Percentiles rank a stretch among this genome's conserved stretches.
Evolutionary conservation across 805 yeast genomes (phyloP).

Genomic region (Barnettozyma sp.): DNA sequence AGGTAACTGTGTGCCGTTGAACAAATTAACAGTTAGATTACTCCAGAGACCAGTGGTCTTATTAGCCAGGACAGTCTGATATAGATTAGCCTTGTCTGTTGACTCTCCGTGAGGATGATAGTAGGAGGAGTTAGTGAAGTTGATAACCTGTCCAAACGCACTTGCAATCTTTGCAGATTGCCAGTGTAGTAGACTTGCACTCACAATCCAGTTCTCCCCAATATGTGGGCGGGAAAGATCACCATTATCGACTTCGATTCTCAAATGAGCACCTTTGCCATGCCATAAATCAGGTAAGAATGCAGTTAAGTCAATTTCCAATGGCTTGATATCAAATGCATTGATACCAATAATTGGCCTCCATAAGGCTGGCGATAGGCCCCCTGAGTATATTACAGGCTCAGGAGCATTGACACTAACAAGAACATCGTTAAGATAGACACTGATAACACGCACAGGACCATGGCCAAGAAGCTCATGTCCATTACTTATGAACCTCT

Average conservation of each 20-base stretch:
- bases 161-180: conserved; percentile 36
- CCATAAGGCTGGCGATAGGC: conserved; percentile 77
- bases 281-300: conserved; percentile 63
- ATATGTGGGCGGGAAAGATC: conserved; percentile 24
- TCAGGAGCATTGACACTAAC: conserved; percentile 60
- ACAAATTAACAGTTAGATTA: conserved; percentile 15
- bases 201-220: conserved; percentile 49
- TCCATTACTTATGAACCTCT: conserved; percentile 34
- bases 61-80: conserved; percentile 20
- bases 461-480: conserved; percentile 53
- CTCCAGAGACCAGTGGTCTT: conserved; percentile 13
- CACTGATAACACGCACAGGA: conserved; percentile 61
- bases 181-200: conserved; percentile 51
- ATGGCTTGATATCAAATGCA: conserved; percentile 68
- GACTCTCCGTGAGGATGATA: conserved; percentile 7
- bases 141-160: conserved; percentile 33
- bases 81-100: conserved; percentile 15
- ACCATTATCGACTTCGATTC: conserved; percentile 50
- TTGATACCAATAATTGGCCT: conserved; percentile 66
- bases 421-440: conserved; percentile 50
- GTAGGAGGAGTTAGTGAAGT: conserved; percentile 24
- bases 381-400: conserved; percentile 77
- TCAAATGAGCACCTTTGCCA: conserved; percentile 30
- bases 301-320: conserved; percentile 64
- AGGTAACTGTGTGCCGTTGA: conserved; percentile 20